Base-by-base conservation (phyloP, 495 filamentous ascomycete genomes). In the Aspergillus carlsbadensis region DNA sequence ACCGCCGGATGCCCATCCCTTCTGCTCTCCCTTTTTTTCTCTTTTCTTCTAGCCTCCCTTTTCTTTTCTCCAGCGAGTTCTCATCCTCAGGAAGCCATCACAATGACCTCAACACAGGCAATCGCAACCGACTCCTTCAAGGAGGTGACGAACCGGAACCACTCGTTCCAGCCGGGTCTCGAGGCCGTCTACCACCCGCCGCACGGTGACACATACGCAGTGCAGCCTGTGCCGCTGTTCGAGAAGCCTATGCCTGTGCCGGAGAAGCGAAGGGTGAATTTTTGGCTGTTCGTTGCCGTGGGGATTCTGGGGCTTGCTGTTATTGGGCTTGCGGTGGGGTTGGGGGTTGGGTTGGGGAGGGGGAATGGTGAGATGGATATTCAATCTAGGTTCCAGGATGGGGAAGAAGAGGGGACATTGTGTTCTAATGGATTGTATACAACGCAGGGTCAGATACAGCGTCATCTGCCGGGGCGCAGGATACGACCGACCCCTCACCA, bases 251-350 rank as follows among this genome's bases (percentile, higher is more conserved):
- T 6, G 10, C 22, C 43, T 2, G 39, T 41, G 15, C 39, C 39
- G 11, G 41, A 20, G 41, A 24, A 8, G 2, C 17, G 41, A 26
- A 47, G 33, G 29, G 1, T 14, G 29, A 47, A 47, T 14, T 29
- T 34, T 10, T 47, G 44, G 44, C 18, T 47, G 26, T 29, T 47
- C 18, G 14, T 48, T 10, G 35, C 45, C 6, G 26, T 34, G 11
- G 45, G 10, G n/a, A 8, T 48, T 2, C 29, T 52, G 10, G 33
- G 20, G 8, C 13, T 45, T 5, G 33, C 40, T 5, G 39, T 58
- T 26, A 20, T 46, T 22, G 56, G 45, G 13, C 15, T 58, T 26
- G 56, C 40, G 34, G 48, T 52, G 20, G 56, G 56, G 14, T 20
- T 52, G 47, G 56, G 48, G 41, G 47, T 58, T 39, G 56, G 47